These are phyloP conservation scores for Elymus sibiricus DNA, from an alignment of 176 grass and related monocot genomes.

Conservation along the genomic window DNA sequence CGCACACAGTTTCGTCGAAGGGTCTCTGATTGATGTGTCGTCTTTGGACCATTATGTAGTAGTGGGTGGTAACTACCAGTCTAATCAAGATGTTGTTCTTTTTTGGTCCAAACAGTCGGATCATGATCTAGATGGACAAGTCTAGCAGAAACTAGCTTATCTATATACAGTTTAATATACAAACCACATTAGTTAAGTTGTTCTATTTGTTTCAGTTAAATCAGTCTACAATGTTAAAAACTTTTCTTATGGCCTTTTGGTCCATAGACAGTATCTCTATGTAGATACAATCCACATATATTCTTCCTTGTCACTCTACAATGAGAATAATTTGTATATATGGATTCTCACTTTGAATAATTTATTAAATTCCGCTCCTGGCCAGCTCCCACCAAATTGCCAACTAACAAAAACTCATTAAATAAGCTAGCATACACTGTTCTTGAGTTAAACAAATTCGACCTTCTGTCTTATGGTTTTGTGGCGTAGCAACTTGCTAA, in stretches of 20 bases:
- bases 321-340: background rate
- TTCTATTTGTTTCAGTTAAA: background rate
- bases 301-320: background rate
- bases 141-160: background rate
- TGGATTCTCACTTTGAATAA: background rate
- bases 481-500: no score
- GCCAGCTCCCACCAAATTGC: no score
- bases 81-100: background rate
- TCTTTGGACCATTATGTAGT: no score
- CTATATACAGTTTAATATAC: background rate
- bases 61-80: background rate
- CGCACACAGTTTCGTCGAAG: no score
- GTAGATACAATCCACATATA: background rate
- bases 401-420: no score
- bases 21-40: no score
- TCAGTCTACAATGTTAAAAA: background rate
- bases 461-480: no score
- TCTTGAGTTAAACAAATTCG: no score
- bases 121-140: background rate
- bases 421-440: no score
- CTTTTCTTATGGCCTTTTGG: background rate
- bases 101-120: background rate
- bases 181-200: background rate
- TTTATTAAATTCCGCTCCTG: background rate
- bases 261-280: background rate